Conservation (phyloP, 2,329 filamentous ascomycete species). For the Pseudogymnoascus sp. region DNA sequence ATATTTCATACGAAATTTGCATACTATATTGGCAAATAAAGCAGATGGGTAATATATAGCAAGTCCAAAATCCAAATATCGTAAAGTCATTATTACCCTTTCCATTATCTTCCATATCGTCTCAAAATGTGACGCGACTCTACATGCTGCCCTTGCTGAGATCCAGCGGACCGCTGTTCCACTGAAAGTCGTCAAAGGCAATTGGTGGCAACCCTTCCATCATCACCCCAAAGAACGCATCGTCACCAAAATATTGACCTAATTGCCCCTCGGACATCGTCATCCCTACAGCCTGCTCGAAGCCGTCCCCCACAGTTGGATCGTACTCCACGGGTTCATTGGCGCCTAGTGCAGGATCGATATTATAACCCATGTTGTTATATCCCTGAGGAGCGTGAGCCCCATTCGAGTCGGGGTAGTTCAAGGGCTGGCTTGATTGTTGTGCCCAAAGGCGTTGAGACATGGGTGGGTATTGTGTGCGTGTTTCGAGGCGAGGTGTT, state of each 20-base stretch:
- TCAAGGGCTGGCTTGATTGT: constrained; percentile 7
- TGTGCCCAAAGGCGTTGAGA: constrained; percentile 15
- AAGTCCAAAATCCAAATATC: background rate
- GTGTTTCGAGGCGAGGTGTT: constrained; percentile 17
- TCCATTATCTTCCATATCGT: background rate
- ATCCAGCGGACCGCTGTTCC: background rate
- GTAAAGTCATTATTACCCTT: background rate
- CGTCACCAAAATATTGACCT: constrained; percentile 25
- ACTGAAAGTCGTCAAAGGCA: background rate
- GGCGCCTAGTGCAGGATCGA: constrained; percentile 25
- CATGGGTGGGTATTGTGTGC: constrained; percentile 15
- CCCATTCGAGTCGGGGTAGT: background rate
- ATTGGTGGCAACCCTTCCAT: constrained; percentile 17
- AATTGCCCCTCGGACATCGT: constrained; percentile 27
- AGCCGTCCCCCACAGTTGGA: constrained; percentile 26
- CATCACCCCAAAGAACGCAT: constrained; percentile 24
- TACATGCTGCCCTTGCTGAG: background rate
- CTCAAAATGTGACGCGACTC: background rate
- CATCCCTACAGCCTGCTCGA: constrained; percentile 29
- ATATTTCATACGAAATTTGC: background rate
- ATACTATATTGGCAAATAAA: background rate
- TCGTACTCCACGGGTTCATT: constrained; percentile 18
- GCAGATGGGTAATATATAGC: background rate
- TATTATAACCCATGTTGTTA: constrained; percentile 14
- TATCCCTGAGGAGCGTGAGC: constrained; percentile 2